A percentile compares a stretch with the other conserved stretches of the same genome.
Evolutionary conservation across 371 early-diverging fungal species (phyloP).

Genomic region (Circinella umbellata): DNA sequence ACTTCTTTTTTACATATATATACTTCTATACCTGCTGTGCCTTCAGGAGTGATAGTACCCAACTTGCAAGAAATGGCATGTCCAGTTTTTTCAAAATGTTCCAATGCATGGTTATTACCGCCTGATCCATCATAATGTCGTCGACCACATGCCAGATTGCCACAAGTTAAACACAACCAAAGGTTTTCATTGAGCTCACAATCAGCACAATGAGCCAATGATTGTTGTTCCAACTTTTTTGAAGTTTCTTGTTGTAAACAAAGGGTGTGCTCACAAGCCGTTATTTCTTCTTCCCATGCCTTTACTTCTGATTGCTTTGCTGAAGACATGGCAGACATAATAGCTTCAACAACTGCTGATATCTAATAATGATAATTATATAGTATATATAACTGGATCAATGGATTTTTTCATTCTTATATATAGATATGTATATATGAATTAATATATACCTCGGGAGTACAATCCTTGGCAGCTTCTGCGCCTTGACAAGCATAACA

Average conservation of each 20-base stretch:
- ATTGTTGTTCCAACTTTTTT: constrained; percentile 52
- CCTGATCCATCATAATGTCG: constrained; percentile 97
- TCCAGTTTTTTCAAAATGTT: constrained; percentile 84
- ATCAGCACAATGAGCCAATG: constrained; percentile 76
- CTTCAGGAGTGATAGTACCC: constrained; percentile 98
- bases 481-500: constrained; percentile 73
- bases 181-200: constrained; percentile 91
- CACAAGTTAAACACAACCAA: constrained; percentile 84
- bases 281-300: constrained; percentile 90
- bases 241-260: constrained; percentile 67
- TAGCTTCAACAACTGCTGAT: constrained; percentile 58
- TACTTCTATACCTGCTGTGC: constrained; percentile 75
- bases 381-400: too few species aligned
- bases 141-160: constrained; percentile 82
- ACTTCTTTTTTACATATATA: background rate
- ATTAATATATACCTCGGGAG: constrained; percentile 33
- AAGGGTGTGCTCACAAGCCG: constrained; percentile 83
- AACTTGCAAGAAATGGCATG: constrained; percentile 91
- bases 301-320: constrained; percentile 86
- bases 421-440: background rate
- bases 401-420: background rate
- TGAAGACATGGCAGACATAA: constrained; percentile 81
- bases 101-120: constrained; percentile 98
- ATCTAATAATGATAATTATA: background rate
- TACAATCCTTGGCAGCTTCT: constrained; percentile 35